Evolutionary conservation across 306 rosid genomes (phyloP), one percentile per base, ranked within the genome.

Genomic region (Ziziphus jujuba): DNA sequence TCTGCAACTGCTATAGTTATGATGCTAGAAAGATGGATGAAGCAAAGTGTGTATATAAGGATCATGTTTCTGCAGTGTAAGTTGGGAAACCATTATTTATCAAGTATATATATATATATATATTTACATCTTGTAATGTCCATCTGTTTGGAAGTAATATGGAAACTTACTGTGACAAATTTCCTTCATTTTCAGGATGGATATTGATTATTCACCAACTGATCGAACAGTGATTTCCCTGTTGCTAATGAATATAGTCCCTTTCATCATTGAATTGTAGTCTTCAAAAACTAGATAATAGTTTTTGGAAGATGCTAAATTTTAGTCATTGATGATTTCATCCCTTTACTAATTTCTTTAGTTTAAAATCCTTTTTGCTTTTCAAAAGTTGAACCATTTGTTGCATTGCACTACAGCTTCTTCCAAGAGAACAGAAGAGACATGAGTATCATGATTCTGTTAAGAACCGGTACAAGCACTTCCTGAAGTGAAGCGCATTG

Each of bases 61-160:
- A 90, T 79, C 99, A 93, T 73, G 97, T 88, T 72, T 86, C 92
- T 79, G 96, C 99, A 14, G 97, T 93, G 99, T 93, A 82, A 73
- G 88, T 77, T 70, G 72, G 65, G 6, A 43, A 25, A 73, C 67
- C 62, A 57, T 6, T 31, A 45, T 77, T 54, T 48, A 40, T 65
- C 54, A 47, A 35, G n/a, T n/a, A n/a, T n/a, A n/a, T n/a, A n/a
- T n/a, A n/a, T n/a, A n/a, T n/a, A n/a, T n/a, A n/a, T n/a, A n/a
- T n/a, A n/a, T n/a, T n/a, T n/a, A n/a, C n/a, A n/a, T n/a, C n/a
- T n/a, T n/a, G 17, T 48, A 61, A 22, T 6, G 13, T 35, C 51
- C 35, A 43, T 45, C 35, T 17, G 5, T 65, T 2, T 16, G 20
- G 5, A 50, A 16, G 0, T n/a, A n/a, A 17, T 16, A 20, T 19